Evolutionary conservation across 2,329 filamentous ascomycete species (phyloP).

Genomic region (Aspergillus intermedius): DNA sequence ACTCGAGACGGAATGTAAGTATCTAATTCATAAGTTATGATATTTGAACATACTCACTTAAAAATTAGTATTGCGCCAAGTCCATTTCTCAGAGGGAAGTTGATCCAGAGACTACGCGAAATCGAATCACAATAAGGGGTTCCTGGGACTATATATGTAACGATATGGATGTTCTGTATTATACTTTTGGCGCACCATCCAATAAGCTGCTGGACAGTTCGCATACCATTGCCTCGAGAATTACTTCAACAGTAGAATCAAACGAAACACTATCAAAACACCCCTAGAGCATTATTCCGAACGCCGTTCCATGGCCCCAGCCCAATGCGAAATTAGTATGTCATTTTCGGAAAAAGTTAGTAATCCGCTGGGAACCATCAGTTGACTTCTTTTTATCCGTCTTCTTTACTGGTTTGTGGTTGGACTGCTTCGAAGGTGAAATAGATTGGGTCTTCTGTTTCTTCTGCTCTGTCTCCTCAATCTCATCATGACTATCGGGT

Average conservation of each 20-base stretch:
- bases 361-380: conserved; percentile 48
- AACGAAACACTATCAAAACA: neutral
- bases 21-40: neutral
- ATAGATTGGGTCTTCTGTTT: conserved; percentile 16
- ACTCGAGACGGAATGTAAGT: conserved; percentile 56
- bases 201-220: conserved; percentile 15
- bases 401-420: conserved; percentile 30
- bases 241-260: neutral
- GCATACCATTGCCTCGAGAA: neutral
- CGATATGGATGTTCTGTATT: neutral
- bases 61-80: conserved; percentile 40
- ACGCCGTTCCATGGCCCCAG: too few relatives aligned
- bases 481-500: conserved; percentile 17
- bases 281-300: too few relatives aligned
- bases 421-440: conserved; percentile 24
- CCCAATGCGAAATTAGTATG: neutral
- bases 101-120: conserved; percentile 43
- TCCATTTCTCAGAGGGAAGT: conserved; percentile 44
- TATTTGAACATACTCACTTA: conserved; percentile 15
- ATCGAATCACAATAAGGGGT: conserved; percentile 16
- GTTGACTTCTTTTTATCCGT: conserved; percentile 35
- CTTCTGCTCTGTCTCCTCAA: conserved; percentile 15
- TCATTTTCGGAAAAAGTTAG: conserved; percentile 41
- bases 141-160: neutral
- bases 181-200: neutral